phyloP scores from a whole-genome alignment of 495 filamentous ascomycete genomes.

The Penicillium angulare region DNA sequence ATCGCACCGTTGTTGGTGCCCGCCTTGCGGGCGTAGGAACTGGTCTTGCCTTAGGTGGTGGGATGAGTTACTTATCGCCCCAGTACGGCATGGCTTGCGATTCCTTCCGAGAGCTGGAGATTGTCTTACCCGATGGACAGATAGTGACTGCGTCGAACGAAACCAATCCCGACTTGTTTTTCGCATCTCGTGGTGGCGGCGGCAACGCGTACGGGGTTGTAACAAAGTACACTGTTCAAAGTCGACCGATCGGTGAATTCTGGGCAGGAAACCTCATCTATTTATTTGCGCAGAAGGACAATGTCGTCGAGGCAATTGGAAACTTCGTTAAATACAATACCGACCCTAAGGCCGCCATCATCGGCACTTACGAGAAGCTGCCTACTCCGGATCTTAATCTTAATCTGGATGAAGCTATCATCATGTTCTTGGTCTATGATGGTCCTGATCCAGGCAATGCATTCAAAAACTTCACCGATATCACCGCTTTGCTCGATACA shows the following conservation, averaged over 20 bases:
- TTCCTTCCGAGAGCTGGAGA: constrained; percentile 33
- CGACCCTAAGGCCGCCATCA: constrained; percentile 32
- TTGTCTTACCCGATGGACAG: constrained; percentile 52
- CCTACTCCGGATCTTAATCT: constrained; percentile 21
- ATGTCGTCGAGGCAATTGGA: constrained; percentile 23
- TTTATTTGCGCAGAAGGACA: constrained; percentile 21
- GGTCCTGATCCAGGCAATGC: constrained; percentile 29
- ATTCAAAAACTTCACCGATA: constrained; percentile 30
- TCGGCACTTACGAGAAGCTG: constrained; percentile 32
- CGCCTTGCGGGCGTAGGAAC: constrained; percentile 32
- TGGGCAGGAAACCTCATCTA: constrained; percentile 34
- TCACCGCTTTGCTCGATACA: constrained; percentile 24
- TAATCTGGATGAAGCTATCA: constrained; percentile 28
- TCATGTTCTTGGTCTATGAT: constrained; percentile 41
- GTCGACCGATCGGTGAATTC: constrained; percentile 23
- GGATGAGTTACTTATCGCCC: constrained; percentile 36
- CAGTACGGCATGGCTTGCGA: constrained; percentile 38
- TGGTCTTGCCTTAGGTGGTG: constrained; percentile 32
- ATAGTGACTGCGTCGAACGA: constrained; percentile 46
- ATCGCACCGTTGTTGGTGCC: constrained; percentile 33
- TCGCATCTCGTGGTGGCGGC: constrained; percentile 51
- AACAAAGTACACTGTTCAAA: constrained; percentile 31
- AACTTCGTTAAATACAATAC: constrained; percentile 34
- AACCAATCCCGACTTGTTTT: constrained; percentile 58
- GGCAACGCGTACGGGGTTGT: constrained; percentile 51